phyloP scores from a whole-genome alignment of 371 early-diverging fungal genomes.

The Zancudomyces culisetae region DNA sequence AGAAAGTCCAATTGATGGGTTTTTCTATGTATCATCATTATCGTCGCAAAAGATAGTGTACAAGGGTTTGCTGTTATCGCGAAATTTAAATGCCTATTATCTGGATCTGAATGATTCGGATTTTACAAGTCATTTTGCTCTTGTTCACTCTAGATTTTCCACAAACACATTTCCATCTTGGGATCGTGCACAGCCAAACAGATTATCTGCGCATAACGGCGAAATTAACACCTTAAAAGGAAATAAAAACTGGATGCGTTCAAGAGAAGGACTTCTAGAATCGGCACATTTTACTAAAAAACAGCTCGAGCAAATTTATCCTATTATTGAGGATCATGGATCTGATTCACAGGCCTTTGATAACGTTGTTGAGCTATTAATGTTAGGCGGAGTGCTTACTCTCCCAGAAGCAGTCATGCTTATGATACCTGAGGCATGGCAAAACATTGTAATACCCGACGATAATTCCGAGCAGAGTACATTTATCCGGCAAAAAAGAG shows the following conservation, averaged over 20 bases:
- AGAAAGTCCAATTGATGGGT: slow-evolving; percentile 36
- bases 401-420: slow-evolving; percentile 92
- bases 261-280: slow-evolving; percentile 82
- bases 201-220: slow-evolving; percentile 93
- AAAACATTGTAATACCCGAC: slow-evolving; percentile 40
- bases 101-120: slow-evolving; percentile 62
- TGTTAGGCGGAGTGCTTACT: slow-evolving; percentile 71
- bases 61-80: slow-evolving; percentile 86
- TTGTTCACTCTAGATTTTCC: slow-evolving; percentile 95
- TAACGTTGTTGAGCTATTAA: slow-evolving; percentile 82
- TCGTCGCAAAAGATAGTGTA: slow-evolving; percentile 81
- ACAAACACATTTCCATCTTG: slow-evolving; percentile 96
- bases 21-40: slow-evolving; percentile 92
- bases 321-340: slow-evolving; percentile 90
- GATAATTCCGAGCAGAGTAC: slow-evolving; percentile 47
- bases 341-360: slow-evolving; percentile 94
- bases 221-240: slow-evolving; percentile 96
- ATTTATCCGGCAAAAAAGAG: slow-evolving; percentile 29
- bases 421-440: slow-evolving; percentile 97
- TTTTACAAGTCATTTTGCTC: slow-evolving; percentile 73
- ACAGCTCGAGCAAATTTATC: slow-evolving; percentile 56
- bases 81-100: slow-evolving; percentile 84
- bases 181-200: slow-evolving; percentile 96
- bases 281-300: slow-evolving; percentile 59
- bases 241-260: slow-evolving; percentile 97